Base-by-base conservation (phyloP, 2,329 filamentous ascomycete genomes). In the Colletotrichum cereale region DNA sequence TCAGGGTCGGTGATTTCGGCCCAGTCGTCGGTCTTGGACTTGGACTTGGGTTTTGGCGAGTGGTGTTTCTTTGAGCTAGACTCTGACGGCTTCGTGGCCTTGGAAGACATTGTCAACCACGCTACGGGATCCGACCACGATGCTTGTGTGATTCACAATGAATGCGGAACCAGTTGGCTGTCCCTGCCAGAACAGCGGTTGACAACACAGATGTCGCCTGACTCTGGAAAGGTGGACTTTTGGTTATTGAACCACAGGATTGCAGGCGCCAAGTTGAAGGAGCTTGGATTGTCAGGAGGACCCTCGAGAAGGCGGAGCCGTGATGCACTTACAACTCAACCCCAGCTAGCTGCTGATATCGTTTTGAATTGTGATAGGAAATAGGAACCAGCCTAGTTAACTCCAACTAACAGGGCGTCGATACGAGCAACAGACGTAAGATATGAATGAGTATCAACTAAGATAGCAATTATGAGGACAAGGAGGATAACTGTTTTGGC, bases 1-100 rank as follows among this genome's bases (percentile, higher is more conserved):
- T 90, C 90, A 0, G 91, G 91, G 75, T 94, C 91, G 8, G 87
- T 88, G 53, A 94, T 86, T 0, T 91, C 87, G 36, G 88, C 85
- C 92, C 92, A 95, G 81, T 93, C 89, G 73, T 92, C 86, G 3
- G 83, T 83, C 74, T 86, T 87, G 40, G 76, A 77, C 74, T 82
- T 82, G 6, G 83, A 79, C 73, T 84, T 87, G 60, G 79, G 75
- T 67, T 82, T 85, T 8, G 76, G 74, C 31, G 75, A 75, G 66
- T 75, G 75, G 24, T 77, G 78, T 68, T 77, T 82, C 68, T 76
- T 78, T 29, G 77, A 75, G 62, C 63, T 73, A 68, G 77, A 62
- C 47, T 75, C 73, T 12, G 73, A 72, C 29, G 73, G 66, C 50
- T 76, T 78, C 18, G 76, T 76, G 0, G 76, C 73, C 29, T 77